These are phyloP conservation scores for Candida sojae DNA, from an alignment of 1,139 yeast genomes.

Conservation along the genomic window DNA sequence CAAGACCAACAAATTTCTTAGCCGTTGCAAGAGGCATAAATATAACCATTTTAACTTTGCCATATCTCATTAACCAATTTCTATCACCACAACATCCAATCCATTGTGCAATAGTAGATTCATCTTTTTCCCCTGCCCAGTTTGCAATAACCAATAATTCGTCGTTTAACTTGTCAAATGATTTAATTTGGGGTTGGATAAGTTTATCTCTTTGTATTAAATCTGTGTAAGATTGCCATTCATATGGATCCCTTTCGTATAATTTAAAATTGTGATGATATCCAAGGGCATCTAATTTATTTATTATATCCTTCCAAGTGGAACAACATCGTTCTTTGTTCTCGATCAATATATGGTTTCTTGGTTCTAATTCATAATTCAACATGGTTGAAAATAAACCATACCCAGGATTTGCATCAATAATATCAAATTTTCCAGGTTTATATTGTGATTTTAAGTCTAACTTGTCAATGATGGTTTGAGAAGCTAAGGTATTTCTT, in stretches of 20 bases:
- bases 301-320: slow-evolving; percentile 27
- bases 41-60: slow-evolving; percentile 69
- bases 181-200: slow-evolving; percentile 32
- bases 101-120: slow-evolving; percentile 76
- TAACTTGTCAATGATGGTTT: slow-evolving; percentile 43
- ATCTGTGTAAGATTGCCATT: slow-evolving; percentile 60
- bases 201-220: slow-evolving; percentile 44
- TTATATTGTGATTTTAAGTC: slow-evolving; percentile 44
- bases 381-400: slow-evolving; percentile 58
- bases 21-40: slow-evolving; percentile 65
- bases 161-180: slow-evolving; percentile 55
- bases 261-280: slow-evolving; percentile 29
- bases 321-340: slow-evolving; percentile 40
- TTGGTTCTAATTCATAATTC: slow-evolving; percentile 58
- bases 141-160: slow-evolving; percentile 68
- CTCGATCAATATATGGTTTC: slow-evolving; percentile 61
- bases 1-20: slow-evolving; percentile 56
- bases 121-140: slow-evolving; percentile 57
- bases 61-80: slow-evolving; percentile 77
- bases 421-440: slow-evolving; percentile 49
- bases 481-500: slow-evolving; percentile 29
- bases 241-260: slow-evolving; percentile 53
- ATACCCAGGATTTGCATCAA: slow-evolving; percentile 65
- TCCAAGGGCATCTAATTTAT: slow-evolving; percentile 21
- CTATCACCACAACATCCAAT: slow-evolving; percentile 64